Base-by-base conservation (phyloP, 805 yeast genomes). In the Ogataea wickerhamii region DNA sequence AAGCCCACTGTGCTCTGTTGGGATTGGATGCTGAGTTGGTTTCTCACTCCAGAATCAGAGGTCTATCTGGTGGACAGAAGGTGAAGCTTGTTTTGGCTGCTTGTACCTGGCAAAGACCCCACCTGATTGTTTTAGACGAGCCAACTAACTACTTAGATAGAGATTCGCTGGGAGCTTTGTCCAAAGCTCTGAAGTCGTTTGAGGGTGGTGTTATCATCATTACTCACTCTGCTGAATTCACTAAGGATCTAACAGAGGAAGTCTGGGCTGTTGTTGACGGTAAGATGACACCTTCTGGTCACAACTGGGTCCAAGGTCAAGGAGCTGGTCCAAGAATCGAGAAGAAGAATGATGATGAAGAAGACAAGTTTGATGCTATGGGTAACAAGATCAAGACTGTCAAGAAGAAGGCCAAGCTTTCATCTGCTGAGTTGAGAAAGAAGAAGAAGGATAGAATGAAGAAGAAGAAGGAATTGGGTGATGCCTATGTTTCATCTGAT, bases 401-500 rank as follows among this genome's bases (percentile, higher is more conserved):
- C 70, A 87, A 88, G 85, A 93, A 93, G 94, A 89, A 85, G 82
- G 78, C 79, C 73, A 93, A 93, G 86, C 80, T 93, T 67, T 86
- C 97, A 57, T 88, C 98, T 68, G 97, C 98, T 55, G 99, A 93
- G 74, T 78, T 91, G 71, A 87, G 99, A 83, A 93, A 93, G 96
- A 93, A 93, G 96, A 93, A 93, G 97, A 93, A 93, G 95, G 98
- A 93, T 78, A 88, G 99, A 83, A 89, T 93, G 98, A 87, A 85
- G 85, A 93, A 91, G 95, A 93, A 91, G 97, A 93, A 93, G 95
- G 95, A 84, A 73, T 72, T 89, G 68, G 98, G 98, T 80, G 98
- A 93, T 68, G 98, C 93, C 71, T 94, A 93, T 71, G 97, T 88
- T 58, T 91, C 98, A 52, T 93, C 95, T 60, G 96, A 89, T 59